Evolutionary conservation across 2,329 filamentous ascomycete genomes (phyloP).

Genomic region (Aspergillus fischeri): DNA sequence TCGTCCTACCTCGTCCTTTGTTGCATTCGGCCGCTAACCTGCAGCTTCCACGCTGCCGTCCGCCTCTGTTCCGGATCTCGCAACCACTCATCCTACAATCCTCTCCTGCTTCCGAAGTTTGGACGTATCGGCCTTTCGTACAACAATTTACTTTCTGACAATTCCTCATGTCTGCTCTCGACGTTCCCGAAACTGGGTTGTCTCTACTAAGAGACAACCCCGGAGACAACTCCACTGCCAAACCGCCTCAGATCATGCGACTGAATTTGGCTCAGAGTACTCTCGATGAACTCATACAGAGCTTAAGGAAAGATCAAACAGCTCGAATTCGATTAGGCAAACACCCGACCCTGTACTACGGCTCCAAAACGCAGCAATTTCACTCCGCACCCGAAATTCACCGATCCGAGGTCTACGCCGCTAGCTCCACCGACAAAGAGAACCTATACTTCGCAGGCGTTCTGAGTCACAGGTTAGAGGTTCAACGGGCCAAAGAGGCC

Average conservation of each 20-base stretch:
- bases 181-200: constrained; percentile 38
- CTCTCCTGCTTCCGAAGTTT: constrained; percentile 6
- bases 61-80: constrained; percentile 23
- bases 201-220: constrained; percentile 35
- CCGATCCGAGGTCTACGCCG: constrained; percentile 55
- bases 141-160: constrained; percentile 2
- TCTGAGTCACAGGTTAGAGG: constrained; percentile 54
- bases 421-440: constrained; percentile 38
- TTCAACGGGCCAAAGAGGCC: constrained; percentile 52
- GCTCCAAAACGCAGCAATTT: constrained; percentile 53
- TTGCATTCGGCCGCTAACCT: constrained; percentile 37
- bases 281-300: constrained; percentile 44
- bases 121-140: constrained; percentile 3
- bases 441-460: constrained; percentile 54
- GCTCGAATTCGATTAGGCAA: constrained; percentile 46
- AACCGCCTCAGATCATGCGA: constrained; percentile 44
- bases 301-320: constrained; percentile 39
- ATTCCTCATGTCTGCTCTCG: constrained; percentile 31
- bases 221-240: constrained; percentile 25
- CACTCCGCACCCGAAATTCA: constrained; percentile 51
- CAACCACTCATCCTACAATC: constrained; percentile 14
- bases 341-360: constrained; percentile 54
- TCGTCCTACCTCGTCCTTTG: constrained; percentile 24
- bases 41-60: constrained; percentile 36
- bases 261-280: constrained; percentile 43